Base-by-base conservation (phyloP, 257 asterid genomes). In the Solanum pennellii region DNA sequence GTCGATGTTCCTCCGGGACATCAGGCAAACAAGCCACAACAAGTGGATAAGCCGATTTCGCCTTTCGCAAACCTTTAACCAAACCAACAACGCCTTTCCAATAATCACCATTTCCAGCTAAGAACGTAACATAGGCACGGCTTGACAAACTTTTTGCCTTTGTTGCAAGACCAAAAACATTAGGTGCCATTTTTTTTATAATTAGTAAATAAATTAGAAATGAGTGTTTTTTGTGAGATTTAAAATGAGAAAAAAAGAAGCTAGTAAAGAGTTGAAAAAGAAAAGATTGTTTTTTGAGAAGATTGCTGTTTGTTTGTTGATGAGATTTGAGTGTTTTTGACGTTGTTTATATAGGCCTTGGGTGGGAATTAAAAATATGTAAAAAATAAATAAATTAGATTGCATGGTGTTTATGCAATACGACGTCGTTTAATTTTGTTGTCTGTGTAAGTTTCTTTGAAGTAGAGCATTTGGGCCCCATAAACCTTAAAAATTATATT, bases 1-100 rank as follows among this genome's bases (percentile, higher is more conserved):
- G 84, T 27, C 88, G 74, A 62, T 86, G 88, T 60, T 86, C 88
- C 73, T 73, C 88, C n/a, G 88, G 88, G 37, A 86, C 88, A 7
- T 86, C 88, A 27, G 88, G 88, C 84, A 86, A 72, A 72, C 62
- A 41, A 59, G 88, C 88, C 59, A 86, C 88, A 2, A 86, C 84
- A 16, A 86, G 73, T 18, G 88, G 88, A 23, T 86, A 86, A 33
- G 84, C 29, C 4, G 88, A 86, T 56, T 73, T 73, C 9, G 33
- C 84, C 88, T 72, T 86, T 16, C 88, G 62, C 18, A 86, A 31
- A 42, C 88, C 88, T 5, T 86, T 86, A 42, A 31, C 88, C 88
- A 86, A 39, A 59, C 88, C 88, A 12, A 86, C 88, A 18, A 86
- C 88, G 5, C 88, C 88, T 73, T 86, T 73, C 84, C 62, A 68